Conservation (phyloP, 768 basidiomycete genomes). For the Erythrobasidium yunnanense region DNA sequence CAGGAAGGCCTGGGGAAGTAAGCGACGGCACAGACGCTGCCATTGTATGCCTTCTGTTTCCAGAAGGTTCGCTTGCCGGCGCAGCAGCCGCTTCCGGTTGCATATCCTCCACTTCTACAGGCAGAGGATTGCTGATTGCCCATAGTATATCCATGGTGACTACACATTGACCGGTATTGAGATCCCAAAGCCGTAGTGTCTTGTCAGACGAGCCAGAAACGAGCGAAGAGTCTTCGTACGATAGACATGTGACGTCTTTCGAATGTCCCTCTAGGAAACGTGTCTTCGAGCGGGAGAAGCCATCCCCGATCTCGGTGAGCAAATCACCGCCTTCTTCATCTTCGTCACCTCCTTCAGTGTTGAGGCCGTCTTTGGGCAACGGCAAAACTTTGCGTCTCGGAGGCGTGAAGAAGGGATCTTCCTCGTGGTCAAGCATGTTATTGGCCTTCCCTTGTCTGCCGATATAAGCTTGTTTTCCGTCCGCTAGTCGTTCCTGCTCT, state of each 20-base stretch:
- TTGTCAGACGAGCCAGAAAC: conserved; percentile 97
- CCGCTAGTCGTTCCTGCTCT: conserved; percentile 51
- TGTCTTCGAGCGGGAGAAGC: conserved; percentile 49
- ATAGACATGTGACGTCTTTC: conserved; percentile 81
- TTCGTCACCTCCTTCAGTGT: not conserved
- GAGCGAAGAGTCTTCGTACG: conserved; percentile 88
- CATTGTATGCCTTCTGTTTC: not conserved
- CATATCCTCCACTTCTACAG: conserved; percentile 19
- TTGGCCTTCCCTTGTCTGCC: conserved; percentile 1
- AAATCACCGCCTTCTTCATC: conserved; percentile 29
- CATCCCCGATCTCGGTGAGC: not conserved
- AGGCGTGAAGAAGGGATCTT: not conserved
- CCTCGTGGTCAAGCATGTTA: not conserved
- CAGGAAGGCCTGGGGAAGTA: not conserved
- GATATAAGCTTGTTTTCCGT: conserved; percentile 27
- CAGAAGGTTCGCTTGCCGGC: not conserved
- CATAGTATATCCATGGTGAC: conserved; percentile 99
- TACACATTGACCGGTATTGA: conserved; percentile 91
- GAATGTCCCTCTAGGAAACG: conserved; percentile 78
- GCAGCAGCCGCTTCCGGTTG: not conserved
- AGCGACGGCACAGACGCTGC: not conserved
- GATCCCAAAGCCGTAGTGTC: conserved; percentile 96
- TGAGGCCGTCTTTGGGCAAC: no score
- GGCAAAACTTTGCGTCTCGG: not conserved
- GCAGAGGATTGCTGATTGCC: conserved; percentile 80